phyloP scores from a whole-genome alignment of 257 asterid genomes.

The Nicotiana noctiflora region DNA sequence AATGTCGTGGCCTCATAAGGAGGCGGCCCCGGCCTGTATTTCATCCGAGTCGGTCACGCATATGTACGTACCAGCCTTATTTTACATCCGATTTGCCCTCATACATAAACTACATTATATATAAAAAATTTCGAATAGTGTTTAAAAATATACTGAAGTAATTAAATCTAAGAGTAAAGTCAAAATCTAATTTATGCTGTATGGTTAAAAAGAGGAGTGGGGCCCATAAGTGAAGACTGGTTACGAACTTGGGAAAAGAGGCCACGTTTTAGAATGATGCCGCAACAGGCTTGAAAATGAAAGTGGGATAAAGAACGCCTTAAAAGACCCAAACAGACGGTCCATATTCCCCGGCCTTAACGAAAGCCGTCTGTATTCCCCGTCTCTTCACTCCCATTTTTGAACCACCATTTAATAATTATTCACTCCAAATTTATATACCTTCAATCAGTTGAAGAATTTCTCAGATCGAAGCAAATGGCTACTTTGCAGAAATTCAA shows the following conservation, averaged over 20 bases:
- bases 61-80: too few relatives aligned
- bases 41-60: too few relatives aligned
- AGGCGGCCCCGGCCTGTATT: too few relatives aligned
- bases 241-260: neutral
- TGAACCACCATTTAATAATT: too few relatives aligned
- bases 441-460: too few relatives aligned
- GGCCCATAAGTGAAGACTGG: neutral
- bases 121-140: too few relatives aligned
- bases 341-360: slow-evolving; percentile 17
- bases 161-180: neutral
- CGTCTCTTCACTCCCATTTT: neutral
- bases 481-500: slow-evolving; percentile 86
- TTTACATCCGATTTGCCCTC: too few relatives aligned
- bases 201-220: neutral
- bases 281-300: neutral
- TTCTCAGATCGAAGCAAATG: slow-evolving; percentile 23
- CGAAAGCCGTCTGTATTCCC: neutral
- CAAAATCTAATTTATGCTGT: neutral
- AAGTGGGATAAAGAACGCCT: slow-evolving; percentile 9
- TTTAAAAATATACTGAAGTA: neutral
- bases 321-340: slow-evolving; percentile 19
- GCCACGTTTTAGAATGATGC: neutral
- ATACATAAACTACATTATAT: too few relatives aligned
- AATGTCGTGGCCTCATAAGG: too few relatives aligned
- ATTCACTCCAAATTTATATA: too few relatives aligned